Percentiles rank a stretch among this genome's conserved stretches.
phyloP scores from a whole-genome alignment of 306 rosid species.

The Rosa persica region DNA sequence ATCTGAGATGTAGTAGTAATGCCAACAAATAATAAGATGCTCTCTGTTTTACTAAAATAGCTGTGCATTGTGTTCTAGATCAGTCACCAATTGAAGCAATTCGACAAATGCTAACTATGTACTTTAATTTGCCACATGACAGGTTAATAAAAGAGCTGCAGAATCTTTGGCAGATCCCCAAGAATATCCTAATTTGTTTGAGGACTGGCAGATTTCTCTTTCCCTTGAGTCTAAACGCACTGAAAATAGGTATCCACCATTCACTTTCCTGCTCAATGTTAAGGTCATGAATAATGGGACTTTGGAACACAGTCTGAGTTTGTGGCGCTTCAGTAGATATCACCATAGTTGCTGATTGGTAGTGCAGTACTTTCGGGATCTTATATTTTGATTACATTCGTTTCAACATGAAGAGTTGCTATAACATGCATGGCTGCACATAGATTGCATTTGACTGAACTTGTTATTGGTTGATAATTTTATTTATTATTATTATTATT shows the following conservation, averaged over 20 bases:
- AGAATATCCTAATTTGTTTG: constrained; percentile 95
- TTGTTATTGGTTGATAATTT: background rate
- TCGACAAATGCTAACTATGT: background rate
- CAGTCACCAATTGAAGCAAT: background rate
- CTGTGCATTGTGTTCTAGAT: background rate
- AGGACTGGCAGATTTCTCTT: constrained; percentile 93
- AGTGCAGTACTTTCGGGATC: background rate
- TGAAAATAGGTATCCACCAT: constrained; percentile 53
- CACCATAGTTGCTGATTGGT: background rate
- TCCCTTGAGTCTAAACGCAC: constrained; percentile 72
- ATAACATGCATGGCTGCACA: background rate
- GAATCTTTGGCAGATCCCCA: constrained; percentile 98
- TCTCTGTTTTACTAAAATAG: background rate
- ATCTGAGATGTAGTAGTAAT: background rate
- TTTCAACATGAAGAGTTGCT: no score
- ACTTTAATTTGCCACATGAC: constrained; percentile 22
- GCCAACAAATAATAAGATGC: background rate
- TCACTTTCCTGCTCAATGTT: constrained; percentile 1
- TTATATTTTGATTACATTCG: background rate
- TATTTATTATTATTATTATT: no score
- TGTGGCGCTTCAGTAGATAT: background rate
- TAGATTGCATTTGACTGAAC: background rate
- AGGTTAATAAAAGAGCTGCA: constrained; percentile 92
- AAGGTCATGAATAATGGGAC: background rate
- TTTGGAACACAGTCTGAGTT: background rate